A percentile compares a stretch with the other conserved stretches of the same genome.
Conservation (phyloP, 1,139 yeast species). For the Geotrichum fermentans region DNA sequence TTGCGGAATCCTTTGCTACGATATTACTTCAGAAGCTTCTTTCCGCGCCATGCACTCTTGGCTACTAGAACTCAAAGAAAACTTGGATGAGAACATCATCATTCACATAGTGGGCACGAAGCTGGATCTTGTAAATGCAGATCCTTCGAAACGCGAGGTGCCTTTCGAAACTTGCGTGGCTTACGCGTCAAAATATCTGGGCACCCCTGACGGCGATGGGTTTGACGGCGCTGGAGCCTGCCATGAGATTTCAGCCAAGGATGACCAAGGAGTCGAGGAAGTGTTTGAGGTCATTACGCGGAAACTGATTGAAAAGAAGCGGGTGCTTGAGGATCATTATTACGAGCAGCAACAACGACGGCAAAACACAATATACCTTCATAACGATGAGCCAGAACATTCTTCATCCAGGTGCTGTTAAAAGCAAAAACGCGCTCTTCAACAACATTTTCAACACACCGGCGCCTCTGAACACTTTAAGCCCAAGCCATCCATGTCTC, state of each 20-base stretch:
- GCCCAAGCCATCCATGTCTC: no score
- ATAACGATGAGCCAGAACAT: constrained; percentile 33
- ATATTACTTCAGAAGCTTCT: constrained; percentile 87
- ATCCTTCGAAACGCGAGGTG: constrained; percentile 37
- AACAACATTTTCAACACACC: background rate
- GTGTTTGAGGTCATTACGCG: constrained; percentile 37
- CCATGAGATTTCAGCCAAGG: constrained; percentile 39
- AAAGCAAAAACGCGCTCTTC: background rate
- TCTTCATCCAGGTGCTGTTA: constrained; percentile 20
- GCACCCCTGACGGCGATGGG: constrained; percentile 18
- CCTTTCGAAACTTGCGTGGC: constrained; percentile 39
- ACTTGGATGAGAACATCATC: constrained; percentile 72
- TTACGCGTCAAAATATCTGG: constrained; percentile 35
- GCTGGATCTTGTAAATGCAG: constrained; percentile 52
- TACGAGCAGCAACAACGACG: constrained; percentile 28
- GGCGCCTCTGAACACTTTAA: no score
- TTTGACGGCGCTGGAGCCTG: constrained; percentile 29
- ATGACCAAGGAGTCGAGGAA: constrained; percentile 38
- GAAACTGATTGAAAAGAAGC: constrained; percentile 31
- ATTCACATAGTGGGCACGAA: constrained; percentile 90
- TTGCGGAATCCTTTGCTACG: constrained; percentile 88
- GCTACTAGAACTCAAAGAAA: constrained; percentile 87
- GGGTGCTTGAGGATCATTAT: constrained; percentile 26
- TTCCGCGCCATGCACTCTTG: constrained; percentile 85
- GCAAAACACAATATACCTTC: constrained; percentile 33